Percentiles rank a stretch among this genome's conserved stretches.
Conservation (phyloP, 2,329 filamentous ascomycete species). For the Didymella keratinophila region DNA sequence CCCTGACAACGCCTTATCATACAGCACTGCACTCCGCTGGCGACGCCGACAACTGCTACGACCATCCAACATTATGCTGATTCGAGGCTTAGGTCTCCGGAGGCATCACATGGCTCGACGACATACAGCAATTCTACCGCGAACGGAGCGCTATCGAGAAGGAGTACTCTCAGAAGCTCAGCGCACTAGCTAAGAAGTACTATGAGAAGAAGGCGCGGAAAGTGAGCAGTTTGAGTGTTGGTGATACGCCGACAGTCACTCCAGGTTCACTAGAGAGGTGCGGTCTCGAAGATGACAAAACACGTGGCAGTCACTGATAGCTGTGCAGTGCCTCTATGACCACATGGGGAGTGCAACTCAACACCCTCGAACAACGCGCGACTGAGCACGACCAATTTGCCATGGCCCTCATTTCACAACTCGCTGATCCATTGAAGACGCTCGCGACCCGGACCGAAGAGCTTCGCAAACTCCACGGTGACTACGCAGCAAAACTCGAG, state of each 20-base stretch:
- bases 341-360: slow-evolving; percentile 94
- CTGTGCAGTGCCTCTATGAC: slow-evolving; percentile 83
- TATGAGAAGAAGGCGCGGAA: slow-evolving; percentile 96
- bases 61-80: slow-evolving; percentile 33
- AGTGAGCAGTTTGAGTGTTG: slow-evolving; percentile 85
- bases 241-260: slow-evolving; percentile 90
- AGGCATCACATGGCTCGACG: slow-evolving; percentile 93
- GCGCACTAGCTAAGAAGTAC: slow-evolving; percentile 90
- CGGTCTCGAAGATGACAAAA: slow-evolving; percentile 11
- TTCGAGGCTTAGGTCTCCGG: slow-evolving; percentile 67
- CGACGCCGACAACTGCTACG: slow-evolving; percentile 12
- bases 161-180: slow-evolving; percentile 91
- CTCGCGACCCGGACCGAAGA: slow-evolving; percentile 83
- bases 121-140: slow-evolving; percentile 96
- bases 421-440: slow-evolving; percentile 86
- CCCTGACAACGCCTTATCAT: not conserved
- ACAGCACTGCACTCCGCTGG: slow-evolving; percentile 19
- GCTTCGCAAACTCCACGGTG: slow-evolving; percentile 85
- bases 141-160: slow-evolving; percentile 94
- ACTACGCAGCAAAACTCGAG: slow-evolving; percentile 88
- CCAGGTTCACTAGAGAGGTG: slow-evolving; percentile 93
- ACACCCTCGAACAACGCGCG: slow-evolving; percentile 85
- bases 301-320: slow-evolving; percentile 30
- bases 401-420: slow-evolving; percentile 76
- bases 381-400: slow-evolving; percentile 88